phyloP scores from a whole-genome alignment of 2,329 filamentous ascomycete species.

The Paramyrothecium sp. region DNA sequence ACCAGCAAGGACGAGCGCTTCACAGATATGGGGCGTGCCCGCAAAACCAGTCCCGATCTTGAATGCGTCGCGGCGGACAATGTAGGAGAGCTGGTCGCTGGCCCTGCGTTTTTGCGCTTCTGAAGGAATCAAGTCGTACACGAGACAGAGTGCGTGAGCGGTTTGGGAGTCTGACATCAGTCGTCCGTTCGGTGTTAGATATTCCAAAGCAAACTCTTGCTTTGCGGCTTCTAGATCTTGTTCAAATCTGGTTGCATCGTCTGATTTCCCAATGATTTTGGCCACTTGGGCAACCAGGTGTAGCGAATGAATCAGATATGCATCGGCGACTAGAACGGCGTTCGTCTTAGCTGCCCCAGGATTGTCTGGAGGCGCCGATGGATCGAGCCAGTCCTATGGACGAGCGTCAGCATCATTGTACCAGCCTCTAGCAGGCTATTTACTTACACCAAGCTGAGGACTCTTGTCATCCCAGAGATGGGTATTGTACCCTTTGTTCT shows the following conservation, averaged over 20 bases:
- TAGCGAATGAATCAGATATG: constrained; percentile 42
- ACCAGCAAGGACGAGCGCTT: constrained; percentile 25
- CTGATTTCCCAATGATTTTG: constrained; percentile 22
- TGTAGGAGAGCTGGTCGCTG: constrained; percentile 22
- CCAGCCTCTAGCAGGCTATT: constrained; percentile 36
- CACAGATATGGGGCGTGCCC: constrained; percentile 35
- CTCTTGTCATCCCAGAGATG: constrained; percentile 35
- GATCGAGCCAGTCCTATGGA: constrained; percentile 41
- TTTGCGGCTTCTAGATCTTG: constrained; percentile 13
- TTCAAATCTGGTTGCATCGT: constrained; percentile 18
- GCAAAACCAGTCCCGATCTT: constrained; percentile 39
- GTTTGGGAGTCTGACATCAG: constrained; percentile 35
- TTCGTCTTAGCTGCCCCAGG: constrained; percentile 34
- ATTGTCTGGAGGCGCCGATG: constrained; percentile 33
- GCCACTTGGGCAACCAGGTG: constrained; percentile 31
- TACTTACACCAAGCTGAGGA: constrained; percentile 14
- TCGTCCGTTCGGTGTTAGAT: constrained; percentile 21
- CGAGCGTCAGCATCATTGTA: neutral
- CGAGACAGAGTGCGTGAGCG: constrained; percentile 30
- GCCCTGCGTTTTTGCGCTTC: constrained; percentile 19
- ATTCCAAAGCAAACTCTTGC: constrained; percentile 23
- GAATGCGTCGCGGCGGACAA: constrained; percentile 29
- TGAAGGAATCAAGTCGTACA: constrained; percentile 30
- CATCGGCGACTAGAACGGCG: constrained; percentile 37
- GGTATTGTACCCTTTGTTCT: constrained; percentile 26